Evolutionary conservation across 2,329 filamentous ascomycete genomes (phyloP).

Genomic region (Bertia moriformis): DNA sequence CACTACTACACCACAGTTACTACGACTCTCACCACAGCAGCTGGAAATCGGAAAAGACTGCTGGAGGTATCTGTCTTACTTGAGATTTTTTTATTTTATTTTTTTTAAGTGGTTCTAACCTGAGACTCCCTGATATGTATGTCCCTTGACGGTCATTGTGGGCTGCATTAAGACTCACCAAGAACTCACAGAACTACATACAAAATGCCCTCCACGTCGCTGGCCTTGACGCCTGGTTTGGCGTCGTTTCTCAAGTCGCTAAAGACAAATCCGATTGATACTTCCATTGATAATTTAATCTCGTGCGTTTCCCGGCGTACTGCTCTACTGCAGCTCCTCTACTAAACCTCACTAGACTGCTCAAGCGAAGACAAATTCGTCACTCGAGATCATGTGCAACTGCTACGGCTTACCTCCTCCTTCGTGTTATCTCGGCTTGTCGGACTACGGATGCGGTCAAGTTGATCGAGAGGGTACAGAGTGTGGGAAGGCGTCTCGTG

Average conservation of each 20-base stretch:
- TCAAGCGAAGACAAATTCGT: conserved; percentile 81
- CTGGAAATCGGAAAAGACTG: no score
- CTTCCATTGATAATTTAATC: conserved; percentile 69
- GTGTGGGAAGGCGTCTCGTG: conserved; percentile 63
- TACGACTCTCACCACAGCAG: no score
- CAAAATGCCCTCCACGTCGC: conserved; percentile 39
- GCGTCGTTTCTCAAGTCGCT: conserved; percentile 67
- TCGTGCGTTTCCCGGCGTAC: conserved; percentile 40
- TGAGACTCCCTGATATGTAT: no score
- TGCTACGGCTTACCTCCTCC: conserved; percentile 76
- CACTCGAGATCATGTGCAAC: conserved; percentile 80
- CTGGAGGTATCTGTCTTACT: no score
- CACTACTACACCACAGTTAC: no score
- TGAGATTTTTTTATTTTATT: no score
- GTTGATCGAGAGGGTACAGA: conserved; percentile 67
- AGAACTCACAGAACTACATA: no score
- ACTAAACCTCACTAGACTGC: conserved; percentile 38
- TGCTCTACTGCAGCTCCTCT: neutral
- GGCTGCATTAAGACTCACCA: no score
- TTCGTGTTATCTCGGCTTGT: conserved; percentile 70
- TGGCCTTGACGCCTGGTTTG: conserved; percentile 55
- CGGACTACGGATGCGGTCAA: conserved; percentile 65
- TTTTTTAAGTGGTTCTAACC: no score
- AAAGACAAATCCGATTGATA: conserved; percentile 61
- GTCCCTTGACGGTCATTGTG: no score